phyloP scores from a whole-genome alignment of 2,329 filamentous ascomycete genomes.

The Xylariaceae sp. region DNA sequence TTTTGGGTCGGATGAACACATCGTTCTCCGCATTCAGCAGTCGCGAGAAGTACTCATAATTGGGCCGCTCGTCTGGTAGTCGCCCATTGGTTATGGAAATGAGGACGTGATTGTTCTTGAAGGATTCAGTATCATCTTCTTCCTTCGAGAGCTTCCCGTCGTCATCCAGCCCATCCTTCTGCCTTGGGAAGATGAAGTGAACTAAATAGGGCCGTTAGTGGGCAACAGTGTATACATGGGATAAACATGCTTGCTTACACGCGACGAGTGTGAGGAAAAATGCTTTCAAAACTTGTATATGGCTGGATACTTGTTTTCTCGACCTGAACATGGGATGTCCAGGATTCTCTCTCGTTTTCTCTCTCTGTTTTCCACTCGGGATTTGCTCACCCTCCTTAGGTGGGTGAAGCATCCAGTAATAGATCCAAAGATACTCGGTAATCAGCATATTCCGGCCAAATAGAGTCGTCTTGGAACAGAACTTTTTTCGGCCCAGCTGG shows the following conservation, averaged over 20 bases:
- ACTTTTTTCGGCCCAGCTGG: conserved; percentile 63
- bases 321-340: conserved; percentile 36
- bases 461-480: conserved; percentile 58
- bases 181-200: conserved; percentile 57
- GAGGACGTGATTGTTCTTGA: conserved; percentile 63
- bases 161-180: conserved; percentile 51
- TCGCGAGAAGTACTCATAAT: conserved; percentile 59
- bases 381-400: conserved; percentile 38
- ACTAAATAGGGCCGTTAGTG: conserved; percentile 36
- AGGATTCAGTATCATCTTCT: conserved; percentile 47
- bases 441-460: conserved; percentile 69
- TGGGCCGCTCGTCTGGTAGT: conserved; percentile 55
- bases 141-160: conserved; percentile 36
- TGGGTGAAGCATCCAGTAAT: conserved; percentile 43
- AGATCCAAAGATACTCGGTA: conserved; percentile 61
- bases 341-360: conserved; percentile 28
- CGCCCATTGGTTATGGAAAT: conserved; percentile 55
- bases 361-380: conserved; percentile 44
- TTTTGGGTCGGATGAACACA: conserved; percentile 53
- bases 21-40: conserved; percentile 51
- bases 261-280: conserved; percentile 60
- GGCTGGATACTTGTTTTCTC: conserved; percentile 64
- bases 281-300: conserved; percentile 66
- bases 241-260: conserved; percentile 51
- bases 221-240: background rate